A percentile compares a stretch with the other conserved stretches of the same genome.
Evolutionary conservation across 352 stramenopile genomes (phyloP).

Genomic region (Globisporangium alternatum): DNA sequence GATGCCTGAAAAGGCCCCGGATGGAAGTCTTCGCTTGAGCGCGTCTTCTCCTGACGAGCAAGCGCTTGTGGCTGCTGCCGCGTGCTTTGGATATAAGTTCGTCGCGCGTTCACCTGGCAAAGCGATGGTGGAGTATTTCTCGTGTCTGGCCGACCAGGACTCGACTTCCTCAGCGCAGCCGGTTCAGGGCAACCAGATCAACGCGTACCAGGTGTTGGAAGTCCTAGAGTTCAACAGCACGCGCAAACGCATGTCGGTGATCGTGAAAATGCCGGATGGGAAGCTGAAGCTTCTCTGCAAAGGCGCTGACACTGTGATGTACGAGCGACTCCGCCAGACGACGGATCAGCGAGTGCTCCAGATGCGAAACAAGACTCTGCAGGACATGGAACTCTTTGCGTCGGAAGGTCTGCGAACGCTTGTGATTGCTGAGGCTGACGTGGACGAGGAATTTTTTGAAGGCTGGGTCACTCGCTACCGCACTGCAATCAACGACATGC

Average conservation of each 20-base stretch:
- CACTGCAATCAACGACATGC: slow-evolving; percentile 81
- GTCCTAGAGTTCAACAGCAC: slow-evolving; percentile 95
- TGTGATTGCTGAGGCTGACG: slow-evolving; percentile 66
- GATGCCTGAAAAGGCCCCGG: slow-evolving; percentile 93
- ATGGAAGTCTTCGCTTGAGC: slow-evolving; percentile 82
- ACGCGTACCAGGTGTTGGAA: slow-evolving; percentile 86
- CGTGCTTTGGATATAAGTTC: slow-evolving; percentile 85
- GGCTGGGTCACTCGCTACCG: slow-evolving; percentile 70
- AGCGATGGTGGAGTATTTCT: slow-evolving; percentile 75
- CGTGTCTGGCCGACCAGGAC: slow-evolving; percentile 30
- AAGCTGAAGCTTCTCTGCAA: slow-evolving; percentile 82
- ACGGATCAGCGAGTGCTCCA: slow-evolving; percentile 41
- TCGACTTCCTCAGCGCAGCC: slow-evolving; percentile 29
- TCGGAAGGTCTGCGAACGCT: slow-evolving; percentile 89
- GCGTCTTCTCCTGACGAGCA: slow-evolving; percentile 92
- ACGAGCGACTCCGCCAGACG: slow-evolving; percentile 62
- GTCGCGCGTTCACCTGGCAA: slow-evolving; percentile 62
- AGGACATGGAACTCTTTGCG: slow-evolving; percentile 89
- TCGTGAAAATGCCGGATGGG: slow-evolving; percentile 59
- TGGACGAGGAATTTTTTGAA: slow-evolving; percentile 62
- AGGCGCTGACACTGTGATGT: slow-evolving; percentile 89
- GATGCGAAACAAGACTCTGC: slow-evolving; percentile 63
- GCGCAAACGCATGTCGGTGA: slow-evolving; percentile 94
- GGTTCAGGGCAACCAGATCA: slow-evolving; percentile 26
- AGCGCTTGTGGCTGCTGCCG: slow-evolving; percentile 79